Conservation (phyloP, 371 early-diverging fungal genomes). For the Syncephalastrum sp. region DNA sequence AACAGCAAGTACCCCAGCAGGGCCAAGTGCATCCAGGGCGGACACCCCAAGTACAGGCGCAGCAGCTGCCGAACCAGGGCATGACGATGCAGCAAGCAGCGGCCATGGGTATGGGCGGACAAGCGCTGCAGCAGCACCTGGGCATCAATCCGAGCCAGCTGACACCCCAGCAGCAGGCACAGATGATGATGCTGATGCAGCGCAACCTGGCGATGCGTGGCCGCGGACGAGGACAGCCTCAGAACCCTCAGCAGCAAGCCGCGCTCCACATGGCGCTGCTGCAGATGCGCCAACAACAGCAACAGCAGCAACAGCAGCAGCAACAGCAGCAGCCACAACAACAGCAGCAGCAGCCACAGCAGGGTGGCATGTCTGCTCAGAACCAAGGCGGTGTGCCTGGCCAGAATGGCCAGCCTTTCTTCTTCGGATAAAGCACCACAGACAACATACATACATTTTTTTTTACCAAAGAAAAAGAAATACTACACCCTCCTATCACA, state of each 20-base stretch:
- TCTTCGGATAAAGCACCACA: too few species aligned
- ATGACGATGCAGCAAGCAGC: slow-evolving; percentile 13
- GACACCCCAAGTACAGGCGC: slow-evolving; percentile 22
- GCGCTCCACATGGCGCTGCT: too few species aligned
- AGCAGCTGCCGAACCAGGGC: slow-evolving; percentile 15
- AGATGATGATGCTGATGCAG: slow-evolving; percentile 36
- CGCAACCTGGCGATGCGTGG: slow-evolving; percentile 25
- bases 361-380: background rate
- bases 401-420: too few species aligned
- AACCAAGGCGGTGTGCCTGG: too few species aligned
- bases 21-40: slow-evolving; percentile 17
- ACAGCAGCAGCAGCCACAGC: slow-evolving; percentile 22
- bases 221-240: slow-evolving; percentile 26
- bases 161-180: slow-evolving; percentile 30
- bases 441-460: too few species aligned
- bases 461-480: too few species aligned
- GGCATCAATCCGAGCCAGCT: slow-evolving; percentile 24
- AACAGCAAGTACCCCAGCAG: slow-evolving; percentile 23
- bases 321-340: slow-evolving; percentile 25
- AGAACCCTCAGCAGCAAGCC: slow-evolving; percentile 4
- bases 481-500: too few species aligned
- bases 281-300: slow-evolving; percentile 4
- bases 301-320: slow-evolving; percentile 9
- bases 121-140: background rate
- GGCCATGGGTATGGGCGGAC: background rate